Conservation (phyloP, 1,284 basidiomycete species). For the Puccinia triticina region DNA sequence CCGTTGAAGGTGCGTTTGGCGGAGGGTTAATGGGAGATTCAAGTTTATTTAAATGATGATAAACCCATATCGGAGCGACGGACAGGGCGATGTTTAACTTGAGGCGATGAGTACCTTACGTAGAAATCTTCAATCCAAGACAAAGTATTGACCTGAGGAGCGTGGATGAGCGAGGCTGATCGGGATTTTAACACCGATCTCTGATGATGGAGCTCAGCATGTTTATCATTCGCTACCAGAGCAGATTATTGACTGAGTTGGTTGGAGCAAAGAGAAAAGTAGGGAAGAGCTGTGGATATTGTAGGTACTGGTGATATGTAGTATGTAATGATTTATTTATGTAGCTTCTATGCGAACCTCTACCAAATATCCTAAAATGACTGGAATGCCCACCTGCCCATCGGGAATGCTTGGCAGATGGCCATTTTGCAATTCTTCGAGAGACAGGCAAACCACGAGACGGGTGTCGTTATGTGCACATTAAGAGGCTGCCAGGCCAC, state of each 20-base stretch:
- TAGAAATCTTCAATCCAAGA: background rate
- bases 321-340: no score
- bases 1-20: background rate
- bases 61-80: background rate
- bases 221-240: background rate
- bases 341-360: background rate
- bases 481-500: background rate
- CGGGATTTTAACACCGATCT: background rate
- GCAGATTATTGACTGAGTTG: background rate
- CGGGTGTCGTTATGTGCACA: background rate
- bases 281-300: background rate
- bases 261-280: background rate
- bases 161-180: background rate
- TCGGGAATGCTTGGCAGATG: background rate
- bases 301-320: no score
- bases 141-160: background rate
- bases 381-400: background rate
- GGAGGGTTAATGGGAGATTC: background rate
- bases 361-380: background rate
- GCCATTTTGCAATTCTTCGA: no score
- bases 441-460: background rate
- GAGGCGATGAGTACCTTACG: background rate
- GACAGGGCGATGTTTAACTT: background rate
- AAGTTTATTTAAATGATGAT: background rate
- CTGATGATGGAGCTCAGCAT: background rate